These are phyloP conservation scores for Ogataea methanolica DNA, from an alignment of 805 yeast genomes.

Conservation along the genomic window DNA sequence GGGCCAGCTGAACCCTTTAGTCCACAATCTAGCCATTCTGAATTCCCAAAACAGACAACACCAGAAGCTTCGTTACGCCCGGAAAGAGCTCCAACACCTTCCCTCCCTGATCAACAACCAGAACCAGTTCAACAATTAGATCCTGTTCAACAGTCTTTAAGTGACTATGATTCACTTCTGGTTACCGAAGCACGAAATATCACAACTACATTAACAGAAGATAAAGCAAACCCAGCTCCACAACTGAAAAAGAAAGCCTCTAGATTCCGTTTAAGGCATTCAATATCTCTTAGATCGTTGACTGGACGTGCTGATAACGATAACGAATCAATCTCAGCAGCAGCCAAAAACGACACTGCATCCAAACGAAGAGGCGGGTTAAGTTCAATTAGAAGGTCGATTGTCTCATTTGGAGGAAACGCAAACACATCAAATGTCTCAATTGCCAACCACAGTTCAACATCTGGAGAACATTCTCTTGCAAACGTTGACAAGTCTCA, in stretches of 20 bases:
- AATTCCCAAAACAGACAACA: too few species aligned
- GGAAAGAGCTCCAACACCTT: too few species aligned
- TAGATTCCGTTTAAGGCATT: conserved; percentile 23
- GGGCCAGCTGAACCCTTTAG: background rate
- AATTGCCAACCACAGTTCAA: conserved; percentile 1
- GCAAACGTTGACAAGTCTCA: conserved; percentile 29
- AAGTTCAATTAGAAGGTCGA: conserved; percentile 11
- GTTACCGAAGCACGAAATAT: background rate
- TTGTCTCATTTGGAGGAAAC: conserved; percentile 8
- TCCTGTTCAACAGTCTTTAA: background rate
- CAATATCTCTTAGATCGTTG: conserved; percentile 27
- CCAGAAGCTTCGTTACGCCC: too few species aligned
- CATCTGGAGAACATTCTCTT: conserved; percentile 27
- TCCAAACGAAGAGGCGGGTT: conserved; percentile 6
- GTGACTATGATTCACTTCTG: background rate
- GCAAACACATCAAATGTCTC: background rate
- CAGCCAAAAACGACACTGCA: conserved; percentile 5
- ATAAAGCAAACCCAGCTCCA: conserved; percentile 1
- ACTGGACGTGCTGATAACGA: conserved; percentile 14
- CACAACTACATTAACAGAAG: background rate
- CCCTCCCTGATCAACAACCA: background rate
- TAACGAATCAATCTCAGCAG: conserved; percentile 7
- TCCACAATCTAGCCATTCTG: background rate
- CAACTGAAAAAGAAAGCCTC: conserved; percentile 19
- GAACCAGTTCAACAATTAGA: background rate